Evolutionary conservation across 805 yeast genomes (phyloP).

Genomic region (Metschnikowia dekortorum): DNA sequence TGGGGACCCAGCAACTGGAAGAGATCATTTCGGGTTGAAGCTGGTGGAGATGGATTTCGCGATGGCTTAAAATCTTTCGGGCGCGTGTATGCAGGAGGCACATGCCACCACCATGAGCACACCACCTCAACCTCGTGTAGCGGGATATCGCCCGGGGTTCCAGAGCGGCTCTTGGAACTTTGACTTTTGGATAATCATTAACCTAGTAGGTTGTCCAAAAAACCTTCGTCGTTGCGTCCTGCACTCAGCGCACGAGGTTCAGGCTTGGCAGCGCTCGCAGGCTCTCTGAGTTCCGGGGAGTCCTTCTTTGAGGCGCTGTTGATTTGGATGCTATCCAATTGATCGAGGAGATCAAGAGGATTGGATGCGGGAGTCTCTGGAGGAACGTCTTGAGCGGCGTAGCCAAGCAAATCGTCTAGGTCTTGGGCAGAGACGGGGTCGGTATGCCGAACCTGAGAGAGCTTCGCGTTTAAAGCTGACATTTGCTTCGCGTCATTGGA

Average conservation of each 20-base stretch:
- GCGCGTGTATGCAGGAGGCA: background rate
- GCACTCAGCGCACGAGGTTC: background rate
- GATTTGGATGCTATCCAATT: background rate
- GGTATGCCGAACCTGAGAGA: slow-evolving; percentile 7
- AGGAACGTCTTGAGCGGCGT: background rate
- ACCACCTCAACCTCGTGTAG: no score
- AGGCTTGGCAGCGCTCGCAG: no score
- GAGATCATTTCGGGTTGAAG: slow-evolving; percentile 60
- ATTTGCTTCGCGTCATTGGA: slow-evolving; percentile 21
- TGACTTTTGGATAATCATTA: background rate
- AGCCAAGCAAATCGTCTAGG: slow-evolving; percentile 12
- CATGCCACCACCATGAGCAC: background rate
- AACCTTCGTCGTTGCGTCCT: slow-evolving; percentile 5
- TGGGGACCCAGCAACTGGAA: slow-evolving; percentile 91
- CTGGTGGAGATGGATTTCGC: slow-evolving; percentile 6
- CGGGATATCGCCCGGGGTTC: no score
- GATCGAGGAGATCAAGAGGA: background rate
- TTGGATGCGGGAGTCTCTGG: background rate
- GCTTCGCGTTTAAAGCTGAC: slow-evolving; percentile 21
- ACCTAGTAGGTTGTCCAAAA: slow-evolving; percentile 18
- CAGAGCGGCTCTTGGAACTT: background rate
- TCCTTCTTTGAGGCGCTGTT: background rate
- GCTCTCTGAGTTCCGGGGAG: no score
- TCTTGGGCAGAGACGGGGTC: slow-evolving; percentile 4
- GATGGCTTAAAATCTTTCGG: slow-evolving; percentile 4